Evolutionary conservation across 257 asterid species (phyloP), one percentile per base, ranked within the genome.

Genomic region (Nicotiana obtusifolia): DNA sequence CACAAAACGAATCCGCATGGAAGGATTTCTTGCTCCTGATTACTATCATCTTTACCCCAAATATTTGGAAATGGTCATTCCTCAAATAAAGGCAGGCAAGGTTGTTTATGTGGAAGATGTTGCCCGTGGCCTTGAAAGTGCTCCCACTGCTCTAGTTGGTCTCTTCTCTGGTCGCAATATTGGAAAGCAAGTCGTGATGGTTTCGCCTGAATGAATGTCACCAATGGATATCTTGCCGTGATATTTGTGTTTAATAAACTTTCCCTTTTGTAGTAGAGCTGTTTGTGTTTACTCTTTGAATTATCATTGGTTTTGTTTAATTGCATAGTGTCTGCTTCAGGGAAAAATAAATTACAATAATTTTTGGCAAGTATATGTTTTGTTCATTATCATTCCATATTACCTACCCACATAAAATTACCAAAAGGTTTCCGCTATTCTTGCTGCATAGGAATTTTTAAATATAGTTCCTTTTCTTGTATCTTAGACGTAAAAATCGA

Each of bases 21-120:
- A 78, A 78, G 82, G 82, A 37, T 78, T 78, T 78, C 0, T 78
- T 44, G 75, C 60, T 37, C 1, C 0, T 26, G 60, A 78, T 0
- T 78, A 78, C 82, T 78, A 60, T 60, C 82, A 78, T 78, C 75
- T 78, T 35, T 78, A 78, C 49, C 26, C 41, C 2, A 78, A 78
- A 54, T 78, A 57, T 78, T 60, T 78, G 35, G 73, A 60, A 60
- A 78, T 60, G 82, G 44, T 78, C 4, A 7, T 59, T 53, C 71
- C 82, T 26, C 67, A 35, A 5, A 60, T 78, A 57, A 78, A 78
- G 57, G 82, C n/a, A 19, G 82, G 73, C 19, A 35, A 78, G 41
- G 49, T 78, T 60, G 64, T 64, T 56, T 78, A 78, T 10, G 73
- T 78, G 37, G 82, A 78, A 60, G 82, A 78, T 10, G 33, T 33